Evolutionary conservation across 2,329 filamentous ascomycete genomes (phyloP).

Genomic region (Daldinia eschscholtzii): DNA sequence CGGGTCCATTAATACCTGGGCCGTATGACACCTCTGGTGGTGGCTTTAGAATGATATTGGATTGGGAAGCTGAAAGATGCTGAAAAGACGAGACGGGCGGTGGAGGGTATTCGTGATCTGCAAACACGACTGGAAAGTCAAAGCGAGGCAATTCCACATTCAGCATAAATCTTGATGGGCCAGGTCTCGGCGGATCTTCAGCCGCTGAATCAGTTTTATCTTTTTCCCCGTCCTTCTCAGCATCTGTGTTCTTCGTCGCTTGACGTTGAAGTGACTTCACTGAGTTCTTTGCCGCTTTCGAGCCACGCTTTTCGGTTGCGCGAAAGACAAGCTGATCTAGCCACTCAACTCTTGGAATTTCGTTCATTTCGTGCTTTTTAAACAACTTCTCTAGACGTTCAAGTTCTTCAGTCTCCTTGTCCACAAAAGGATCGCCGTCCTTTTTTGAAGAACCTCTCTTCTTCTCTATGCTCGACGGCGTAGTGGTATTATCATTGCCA

Average conservation of each 20-base stretch:
- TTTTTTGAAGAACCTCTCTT: constrained; percentile 65
- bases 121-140: constrained; percentile 95
- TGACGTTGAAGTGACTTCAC: constrained; percentile 69
- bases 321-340: constrained; percentile 94
- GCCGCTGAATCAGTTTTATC: constrained; percentile 50
- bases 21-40: constrained; percentile 91
- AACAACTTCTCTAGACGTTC: constrained; percentile 90
- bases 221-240: constrained; percentile 54
- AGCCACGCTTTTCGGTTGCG: constrained; percentile 82
- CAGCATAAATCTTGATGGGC: constrained; percentile 77
- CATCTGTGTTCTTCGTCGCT: constrained; percentile 52
- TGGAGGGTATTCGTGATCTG: constrained; percentile 90
- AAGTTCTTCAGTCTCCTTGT: constrained; percentile 83
- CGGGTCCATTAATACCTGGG: constrained; percentile 83
- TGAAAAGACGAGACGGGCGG: constrained; percentile 84
- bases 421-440: constrained; percentile 64
- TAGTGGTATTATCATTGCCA: constrained; percentile 82
- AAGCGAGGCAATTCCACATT: constrained; percentile 94
- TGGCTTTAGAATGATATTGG: constrained; percentile 79
- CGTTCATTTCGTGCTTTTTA: constrained; percentile 98
- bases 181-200: constrained; percentile 62
- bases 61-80: constrained; percentile 71
- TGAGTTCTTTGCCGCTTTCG: constrained; percentile 73
- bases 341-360: constrained; percentile 94
- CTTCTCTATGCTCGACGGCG: constrained; percentile 75